Evolutionary conservation across 805 yeast genomes (phyloP).

Genomic region (Saturnispora dispora): DNA sequence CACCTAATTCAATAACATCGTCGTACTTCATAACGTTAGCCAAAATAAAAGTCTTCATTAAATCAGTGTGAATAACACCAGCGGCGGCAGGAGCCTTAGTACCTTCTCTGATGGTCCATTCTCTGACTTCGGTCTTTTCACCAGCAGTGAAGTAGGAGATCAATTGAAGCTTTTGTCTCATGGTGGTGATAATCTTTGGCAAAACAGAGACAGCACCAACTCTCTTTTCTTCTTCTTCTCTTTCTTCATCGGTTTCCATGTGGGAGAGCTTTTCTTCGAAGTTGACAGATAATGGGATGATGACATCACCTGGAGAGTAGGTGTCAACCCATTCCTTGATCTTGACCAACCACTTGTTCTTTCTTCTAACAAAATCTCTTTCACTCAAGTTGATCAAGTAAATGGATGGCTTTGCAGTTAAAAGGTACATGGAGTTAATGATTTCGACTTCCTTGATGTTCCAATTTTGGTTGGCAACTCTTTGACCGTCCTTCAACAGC

Average conservation of each 20-base stretch:
- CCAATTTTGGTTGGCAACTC: slow-evolving; percentile 56
- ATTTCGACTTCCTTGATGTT: slow-evolving; percentile 53
- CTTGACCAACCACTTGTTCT: slow-evolving; percentile 40
- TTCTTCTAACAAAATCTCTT: slow-evolving; percentile 49
- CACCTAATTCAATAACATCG: slow-evolving; percentile 47
- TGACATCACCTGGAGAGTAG: slow-evolving; percentile 65
- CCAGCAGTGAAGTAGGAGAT: slow-evolving; percentile 88
- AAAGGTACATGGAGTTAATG: slow-evolving; percentile 59
- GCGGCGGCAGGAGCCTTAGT: slow-evolving; percentile 85
- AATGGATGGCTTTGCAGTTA: slow-evolving; percentile 86
- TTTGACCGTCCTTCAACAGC: slow-evolving; percentile 53
- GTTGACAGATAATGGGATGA: slow-evolving; percentile 88
- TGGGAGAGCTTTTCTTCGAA: slow-evolving; percentile 87
- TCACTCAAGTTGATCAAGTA: slow-evolving; percentile 66
- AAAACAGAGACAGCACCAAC: slow-evolving; percentile 40
- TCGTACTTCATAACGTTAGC: slow-evolving; percentile 66
- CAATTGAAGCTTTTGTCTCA: slow-evolving; percentile 60
- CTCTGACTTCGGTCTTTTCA: slow-evolving; percentile 63
- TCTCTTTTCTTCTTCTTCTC: slow-evolving; percentile 28
- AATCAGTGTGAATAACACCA: slow-evolving; percentile 79
- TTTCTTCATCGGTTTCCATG: slow-evolving; percentile 59
- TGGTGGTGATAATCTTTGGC: slow-evolving; percentile 51
- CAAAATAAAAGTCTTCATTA: slow-evolving; percentile 69
- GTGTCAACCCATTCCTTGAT: slow-evolving; percentile 59
- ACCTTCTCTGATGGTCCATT: slow-evolving; percentile 78